Evolutionary conservation across 305 asterid genomes (phyloP).

Genomic region (Fraxinus nigra): DNA sequence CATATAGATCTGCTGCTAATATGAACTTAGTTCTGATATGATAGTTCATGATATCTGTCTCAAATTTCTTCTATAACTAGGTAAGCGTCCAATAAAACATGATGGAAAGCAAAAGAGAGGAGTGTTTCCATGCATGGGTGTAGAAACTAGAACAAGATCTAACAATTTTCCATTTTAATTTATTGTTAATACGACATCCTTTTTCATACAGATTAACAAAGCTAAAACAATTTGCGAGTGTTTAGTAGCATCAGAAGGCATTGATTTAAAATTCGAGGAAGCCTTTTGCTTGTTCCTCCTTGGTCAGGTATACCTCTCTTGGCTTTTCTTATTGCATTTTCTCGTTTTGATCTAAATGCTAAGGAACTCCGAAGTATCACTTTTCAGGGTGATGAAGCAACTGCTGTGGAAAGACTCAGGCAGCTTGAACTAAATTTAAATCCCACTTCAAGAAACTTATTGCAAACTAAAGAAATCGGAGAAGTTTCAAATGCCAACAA

Average conservation of each 20-base stretch:
- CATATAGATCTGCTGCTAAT: background rate
- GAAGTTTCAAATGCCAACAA: conserved; percentile 58
- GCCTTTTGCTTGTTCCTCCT: conserved; percentile 89
- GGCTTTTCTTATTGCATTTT: conserved; percentile 16
- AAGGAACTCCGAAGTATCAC: conserved; percentile 21
- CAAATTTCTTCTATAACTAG: background rate
- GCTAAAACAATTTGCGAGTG: conserved; percentile 84
- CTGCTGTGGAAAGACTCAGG: conserved; percentile 69
- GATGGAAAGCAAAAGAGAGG: conserved; percentile 1
- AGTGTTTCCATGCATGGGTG: conserved; percentile 1
- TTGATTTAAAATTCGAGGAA: conserved; percentile 93
- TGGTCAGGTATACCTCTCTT: conserved; percentile 69
- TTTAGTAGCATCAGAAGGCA: conserved; percentile 82
- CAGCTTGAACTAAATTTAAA: conserved; percentile 59
- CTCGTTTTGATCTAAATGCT: background rate
- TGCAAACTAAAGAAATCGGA: conserved; percentile 53
- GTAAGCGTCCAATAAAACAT: background rate
- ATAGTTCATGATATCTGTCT: background rate
- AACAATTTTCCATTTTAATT: conserved; percentile 16
- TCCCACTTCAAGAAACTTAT: conserved; percentile 48
- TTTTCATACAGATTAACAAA: conserved; percentile 60
- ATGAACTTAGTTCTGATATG: background rate
- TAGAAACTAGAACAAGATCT: background rate
- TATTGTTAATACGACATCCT: conserved; percentile 20
- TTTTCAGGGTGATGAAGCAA: conserved; percentile 83